Base-by-base conservation (phyloP, 1,284 basidiomycete genomes). In the Heterobasidion occidentale region DNA sequence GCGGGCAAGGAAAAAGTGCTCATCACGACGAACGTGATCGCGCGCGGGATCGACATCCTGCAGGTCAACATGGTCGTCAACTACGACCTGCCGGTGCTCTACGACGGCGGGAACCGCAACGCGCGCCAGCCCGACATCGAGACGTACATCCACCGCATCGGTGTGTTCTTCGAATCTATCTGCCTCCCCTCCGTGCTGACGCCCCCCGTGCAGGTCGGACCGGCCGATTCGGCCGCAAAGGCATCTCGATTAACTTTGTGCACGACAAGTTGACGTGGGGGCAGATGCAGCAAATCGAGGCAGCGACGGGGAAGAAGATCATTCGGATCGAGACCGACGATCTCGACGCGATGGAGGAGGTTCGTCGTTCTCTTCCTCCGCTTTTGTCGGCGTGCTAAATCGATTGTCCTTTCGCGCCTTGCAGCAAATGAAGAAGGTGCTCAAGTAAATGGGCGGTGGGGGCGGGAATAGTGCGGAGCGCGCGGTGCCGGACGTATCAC, bases 41-140 rank as follows among this genome's bases (percentile, higher is more conserved):
- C 97, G 9, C 87, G 97, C 42, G 97, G 97, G 50, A 99, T 99
- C 76, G 97, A 99, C 68, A 98, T 99, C 65, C 80, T 94, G 62
- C 96, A 98, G 76, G 97, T 99, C 62, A 99, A 98, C 76, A 94
- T 98, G 92, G 94, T 97, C 19, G 91, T 96, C 68, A 98, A 99
- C 76, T 99, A 99, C 70, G 97, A 99, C 71, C 81, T 99, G 53
- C 97, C 97, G 0, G 77, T 92, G 62, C 81, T 92, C 74, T 84
- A 82, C 65, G 86, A 90, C 65, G 80, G 84, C 15, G 76, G 77
- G 55, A 75, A 75, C 34, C 49, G 48, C 61, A 63, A 67, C 68
- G 36, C 66, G 66, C 33, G 83, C 84, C 61, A 70, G 61, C 92
- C 94, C 0, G 97, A 99, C 70, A 78, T 95, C 36, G 97, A 99